Base-by-base conservation (phyloP, 208 protist genomes). In the Leishmania tropica region DNA sequence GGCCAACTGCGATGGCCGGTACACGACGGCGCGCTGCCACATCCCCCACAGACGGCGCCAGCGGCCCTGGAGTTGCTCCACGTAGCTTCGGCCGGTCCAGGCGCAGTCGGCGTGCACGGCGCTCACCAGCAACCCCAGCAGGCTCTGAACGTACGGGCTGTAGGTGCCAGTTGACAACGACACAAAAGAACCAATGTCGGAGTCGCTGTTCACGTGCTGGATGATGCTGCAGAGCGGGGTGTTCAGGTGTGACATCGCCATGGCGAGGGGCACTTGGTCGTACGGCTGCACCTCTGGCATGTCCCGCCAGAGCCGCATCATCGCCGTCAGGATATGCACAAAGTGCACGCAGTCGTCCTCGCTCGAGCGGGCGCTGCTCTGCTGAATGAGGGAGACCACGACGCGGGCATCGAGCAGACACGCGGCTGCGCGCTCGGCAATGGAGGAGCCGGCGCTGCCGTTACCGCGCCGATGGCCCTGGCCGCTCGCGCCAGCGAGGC, bases 201-300 rank as follows among this genome's bases (percentile, higher is more conserved):
- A 72, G 40, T 74, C 81, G 75, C 71, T 73, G 78, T 54, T 81
- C 10, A 75, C 81, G 71, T 87, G 91, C 37, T 93, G 90, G 28
- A 95, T 62, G 53, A 94, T 83, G 56, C 76, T 78, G 83, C 91
- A 87, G 40, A 96, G 78, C 8, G 92, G 81, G 19, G 78, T 79
- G 81, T 96, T 96, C 58, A 95, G 64, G 81, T 96, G 89, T 11
- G 90, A 91, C 54, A 98, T 88, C 40, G 92, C 71, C 72, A 96
- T 87, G 75, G 92, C 87, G 51, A 97, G 84, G 37, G 95, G 91
- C 28, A 87, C 81, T 58, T 92, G 95, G 68, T 95, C 93, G 58
- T 88, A 81, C 19, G 76, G 87, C 40, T 92, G 77, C 70, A 94
- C 82, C 19, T 83, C 67, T 15, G 93, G 92, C 76, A 92, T 86